Percentiles rank a stretch among this genome's conserved stretches.
These are phyloP conservation scores for Tagetes erecta DNA, from an alignment of 129 eudicot genomes.

Conservation along the genomic window DNA sequence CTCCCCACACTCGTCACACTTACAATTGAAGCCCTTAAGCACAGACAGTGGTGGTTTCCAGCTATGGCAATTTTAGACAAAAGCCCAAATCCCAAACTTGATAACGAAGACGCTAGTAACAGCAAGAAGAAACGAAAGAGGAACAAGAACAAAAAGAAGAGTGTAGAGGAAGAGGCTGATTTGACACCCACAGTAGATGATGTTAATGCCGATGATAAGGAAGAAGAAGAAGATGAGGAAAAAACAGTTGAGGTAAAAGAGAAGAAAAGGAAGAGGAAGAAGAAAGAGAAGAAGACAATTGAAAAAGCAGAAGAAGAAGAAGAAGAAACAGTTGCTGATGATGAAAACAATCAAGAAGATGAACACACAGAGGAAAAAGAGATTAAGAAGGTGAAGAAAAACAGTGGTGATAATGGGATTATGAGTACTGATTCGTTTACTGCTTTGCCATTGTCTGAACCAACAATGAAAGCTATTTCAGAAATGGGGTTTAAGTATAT, in stretches of 20 bases:
- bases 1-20: background rate
- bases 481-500: constrained; percentile 59
- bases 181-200: background rate
- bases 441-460: constrained; percentile 59
- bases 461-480: constrained; percentile 57
- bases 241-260: constrained; percentile 10
- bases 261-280: constrained; percentile 23
- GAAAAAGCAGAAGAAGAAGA: constrained; percentile 31
- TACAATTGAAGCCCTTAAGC: constrained; percentile 13
- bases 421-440: constrained; percentile 62
- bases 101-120: constrained; percentile 14
- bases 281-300: constrained; percentile 26
- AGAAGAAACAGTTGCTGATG: constrained; percentile 22
- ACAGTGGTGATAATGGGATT: constrained; percentile 51
- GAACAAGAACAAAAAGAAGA: constrained; percentile 33
- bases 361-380: constrained; percentile 34
- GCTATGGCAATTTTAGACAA: constrained; percentile 37
- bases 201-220: constrained; percentile 17
- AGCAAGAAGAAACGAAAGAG: constrained; percentile 46
- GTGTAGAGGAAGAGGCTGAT: constrained; percentile 16
- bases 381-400: constrained; percentile 31
- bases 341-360: constrained; percentile 25
- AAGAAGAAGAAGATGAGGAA: background rate
- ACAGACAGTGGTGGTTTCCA: constrained; percentile 19
- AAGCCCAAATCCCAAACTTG: constrained; percentile 35